Base-by-base conservation (phyloP, 2,329 filamentous ascomycete genomes). In the Chrysoporthe puriensis region DNA sequence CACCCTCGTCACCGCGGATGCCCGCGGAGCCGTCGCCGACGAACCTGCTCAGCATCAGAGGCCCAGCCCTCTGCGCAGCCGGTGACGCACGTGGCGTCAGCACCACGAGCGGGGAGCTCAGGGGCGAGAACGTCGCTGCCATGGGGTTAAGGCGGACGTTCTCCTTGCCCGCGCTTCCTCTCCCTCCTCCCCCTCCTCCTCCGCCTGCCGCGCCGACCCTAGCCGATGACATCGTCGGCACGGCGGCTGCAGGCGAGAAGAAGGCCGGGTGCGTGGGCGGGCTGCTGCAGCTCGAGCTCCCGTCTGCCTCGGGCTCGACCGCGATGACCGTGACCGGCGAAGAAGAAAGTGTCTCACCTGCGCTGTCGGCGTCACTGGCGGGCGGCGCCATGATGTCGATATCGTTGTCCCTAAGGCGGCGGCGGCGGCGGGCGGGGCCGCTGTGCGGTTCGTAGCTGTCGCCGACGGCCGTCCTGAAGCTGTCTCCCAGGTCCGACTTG, bases 81-180 rank as follows among this genome's bases (percentile, higher is more conserved):
- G 61, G 21, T 56, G 61, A 9, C 34, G 34, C 64, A 48, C 62
- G 58, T 32, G 46, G 40, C 40, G 59, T 48, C 16, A 56, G 46
- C 46, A 63, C 54, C 16, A 57, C 42, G n/a, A 21, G 16, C 6
- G 56, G 57, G 18, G 61, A 61, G 14, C 59, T 44, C 34, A 63
- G 54, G 6, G 67, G 56, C 34, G 67, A 69, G 62, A 64, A 64
- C 54, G 67, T 32, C 43, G 50, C 64, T 69, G 67, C 67, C 67
- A 69, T 67, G 61, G 64, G 34, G 32, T 54, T 52, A 8, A 57
- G 67, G 46, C 67, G 67, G 64, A 67, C 67, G 42, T 69, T 67
- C 64, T 69, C 64, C 50, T 44, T 62, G 40, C 56, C 62, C 36
- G 56, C 11, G 16, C 26, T 40, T n/a, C n/a, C 3, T 26, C n/a